These are phyloP conservation scores for Starmerella tilneyi DNA, from an alignment of 805 yeast genomes.

Conservation along the genomic window DNA sequence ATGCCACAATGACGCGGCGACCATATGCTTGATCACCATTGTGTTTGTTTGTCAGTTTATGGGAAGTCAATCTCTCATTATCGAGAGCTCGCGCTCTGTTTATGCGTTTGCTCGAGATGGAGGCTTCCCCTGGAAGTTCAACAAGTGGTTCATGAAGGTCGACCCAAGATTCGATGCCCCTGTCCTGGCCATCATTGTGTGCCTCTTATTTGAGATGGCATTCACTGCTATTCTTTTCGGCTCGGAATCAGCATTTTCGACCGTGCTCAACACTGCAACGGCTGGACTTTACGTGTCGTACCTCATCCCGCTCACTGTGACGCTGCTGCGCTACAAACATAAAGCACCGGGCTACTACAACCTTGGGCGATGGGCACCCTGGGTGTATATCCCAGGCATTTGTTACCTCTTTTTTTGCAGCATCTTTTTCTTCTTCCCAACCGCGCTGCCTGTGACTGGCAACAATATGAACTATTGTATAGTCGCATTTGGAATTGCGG, in stretches of 20 bases:
- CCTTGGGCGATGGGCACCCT: conserved; percentile 53
- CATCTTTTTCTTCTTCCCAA: conserved; percentile 49
- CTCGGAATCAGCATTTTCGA: conserved; percentile 56
- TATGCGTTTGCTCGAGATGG: conserved; percentile 63
- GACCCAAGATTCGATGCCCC: conserved; percentile 45
- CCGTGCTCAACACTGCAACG: conserved; percentile 52
- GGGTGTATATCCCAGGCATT: conserved; percentile 47
- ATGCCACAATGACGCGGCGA: conserved; percentile 43
- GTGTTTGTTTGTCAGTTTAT: conserved; percentile 47
- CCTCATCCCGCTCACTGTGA: conserved; percentile 41
- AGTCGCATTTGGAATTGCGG: conserved; percentile 39
- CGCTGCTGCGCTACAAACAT: conserved; percentile 27
- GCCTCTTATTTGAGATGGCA: conserved; percentile 42
- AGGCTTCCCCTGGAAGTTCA: conserved; percentile 44
- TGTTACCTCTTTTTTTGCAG: conserved; percentile 53
- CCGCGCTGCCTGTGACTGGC: conserved; percentile 49
- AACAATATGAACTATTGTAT: conserved; percentile 60
- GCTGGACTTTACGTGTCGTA: conserved; percentile 50
- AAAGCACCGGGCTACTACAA: conserved; percentile 41
- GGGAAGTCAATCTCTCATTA: conserved; percentile 50
- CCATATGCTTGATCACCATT: conserved; percentile 38
- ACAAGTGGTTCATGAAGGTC: conserved; percentile 40
- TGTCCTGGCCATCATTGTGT: conserved; percentile 47
- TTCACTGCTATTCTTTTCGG: conserved; percentile 50
- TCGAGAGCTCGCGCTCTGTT: conserved; percentile 58